A percentile compares a stretch with the other conserved stretches of the same genome.
Conservation (phyloP, 75 land plant species). For the Picea glauca region DNA sequence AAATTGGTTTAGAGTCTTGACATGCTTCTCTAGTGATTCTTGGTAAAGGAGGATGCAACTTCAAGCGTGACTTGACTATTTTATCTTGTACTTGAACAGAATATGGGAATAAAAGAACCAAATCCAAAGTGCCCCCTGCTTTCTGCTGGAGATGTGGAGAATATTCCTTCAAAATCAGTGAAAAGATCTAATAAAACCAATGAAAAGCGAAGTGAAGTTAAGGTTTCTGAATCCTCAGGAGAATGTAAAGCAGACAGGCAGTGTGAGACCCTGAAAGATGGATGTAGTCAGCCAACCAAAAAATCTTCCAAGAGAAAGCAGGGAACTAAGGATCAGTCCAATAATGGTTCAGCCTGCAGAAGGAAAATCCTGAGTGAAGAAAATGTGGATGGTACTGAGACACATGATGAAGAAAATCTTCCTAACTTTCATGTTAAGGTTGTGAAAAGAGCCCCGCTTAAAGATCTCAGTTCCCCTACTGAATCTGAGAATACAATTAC, state of each 20-base stretch:
- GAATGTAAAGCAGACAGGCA: background rate
- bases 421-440: background rate
- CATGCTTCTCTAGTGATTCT: background rate
- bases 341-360: background rate
- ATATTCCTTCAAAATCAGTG: background rate
- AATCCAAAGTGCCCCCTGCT: background rate
- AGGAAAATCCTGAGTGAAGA: background rate
- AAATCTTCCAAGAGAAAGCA: background rate
- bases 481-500: background rate
- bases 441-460: background rate
- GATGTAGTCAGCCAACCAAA: background rate
- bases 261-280: background rate
- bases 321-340: background rate
- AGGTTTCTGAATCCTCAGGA: background rate
- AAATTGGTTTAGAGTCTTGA: background rate
- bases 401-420: background rate
- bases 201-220: background rate
- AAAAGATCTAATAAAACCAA: too few species aligned
- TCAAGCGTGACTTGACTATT: background rate
- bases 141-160: background rate
- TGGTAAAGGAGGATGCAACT: background rate
- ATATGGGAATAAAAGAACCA: background rate
- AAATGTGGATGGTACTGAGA: background rate
- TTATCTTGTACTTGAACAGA: background rate
- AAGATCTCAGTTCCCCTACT: background rate